Conservation (phyloP, 805 yeast genomes). For the Cyberlindnera mycetangii region DNA sequence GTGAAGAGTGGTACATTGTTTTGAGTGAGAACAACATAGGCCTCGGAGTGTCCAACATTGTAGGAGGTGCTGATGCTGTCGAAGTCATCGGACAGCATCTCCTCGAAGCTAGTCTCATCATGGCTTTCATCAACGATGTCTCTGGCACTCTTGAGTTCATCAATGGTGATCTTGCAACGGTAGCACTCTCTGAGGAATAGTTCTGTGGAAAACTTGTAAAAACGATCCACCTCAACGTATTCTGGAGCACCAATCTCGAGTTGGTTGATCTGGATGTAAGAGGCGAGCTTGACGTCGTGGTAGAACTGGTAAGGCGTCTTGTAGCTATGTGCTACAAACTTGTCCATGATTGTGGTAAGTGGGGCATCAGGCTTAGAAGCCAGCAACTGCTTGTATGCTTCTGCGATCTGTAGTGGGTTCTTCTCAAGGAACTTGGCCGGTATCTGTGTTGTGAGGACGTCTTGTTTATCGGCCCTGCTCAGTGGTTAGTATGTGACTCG, state of each 20-base stretch:
- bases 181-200: slow-evolving; percentile 59
- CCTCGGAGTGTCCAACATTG: slow-evolving; percentile 56
- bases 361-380: slow-evolving; percentile 6
- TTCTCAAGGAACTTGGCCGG: slow-evolving; percentile 20
- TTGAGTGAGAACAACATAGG: slow-evolving; percentile 54
- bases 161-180: slow-evolving; percentile 31
- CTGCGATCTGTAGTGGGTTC: slow-evolving; percentile 19
- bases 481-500: slow-evolving; percentile 7
- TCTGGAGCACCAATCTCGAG: slow-evolving; percentile 45
- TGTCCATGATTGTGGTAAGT: slow-evolving; percentile 41
- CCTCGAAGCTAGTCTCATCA: slow-evolving; percentile 28
- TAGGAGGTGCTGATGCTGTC: slow-evolving; percentile 54
- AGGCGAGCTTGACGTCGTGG: slow-evolving; percentile 64
- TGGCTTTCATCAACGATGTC: slow-evolving; percentile 13
- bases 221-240: slow-evolving; percentile 56
- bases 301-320: slow-evolving; percentile 48
- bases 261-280: slow-evolving; percentile 45
- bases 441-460: slow-evolving; percentile 17
- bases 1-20: slow-evolving; percentile 78
- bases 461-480: slow-evolving; percentile 17
- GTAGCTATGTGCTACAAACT: slow-evolving; percentile 40
- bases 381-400: slow-evolving; percentile 11
- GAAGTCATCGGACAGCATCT: slow-evolving; percentile 53
- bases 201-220: slow-evolving; percentile 61
- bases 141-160: slow-evolving; percentile 10